These are phyloP conservation scores for Penicillium sp. DNA, from an alignment of 2,329 filamentous ascomycete species.

Conservation along the genomic window DNA sequence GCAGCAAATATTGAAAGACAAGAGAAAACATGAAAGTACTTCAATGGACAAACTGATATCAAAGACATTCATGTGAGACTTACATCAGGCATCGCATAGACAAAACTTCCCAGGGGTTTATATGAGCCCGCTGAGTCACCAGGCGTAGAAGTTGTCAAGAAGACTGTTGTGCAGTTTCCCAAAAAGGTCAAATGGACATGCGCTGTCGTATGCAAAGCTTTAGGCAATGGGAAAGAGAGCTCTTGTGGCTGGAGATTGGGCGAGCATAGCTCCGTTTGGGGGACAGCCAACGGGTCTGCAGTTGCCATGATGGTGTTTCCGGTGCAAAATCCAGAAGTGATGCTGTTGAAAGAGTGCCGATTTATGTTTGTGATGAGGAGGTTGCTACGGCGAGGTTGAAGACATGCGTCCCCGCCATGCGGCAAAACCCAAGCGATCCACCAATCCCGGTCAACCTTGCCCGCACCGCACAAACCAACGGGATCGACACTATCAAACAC, in stretches of 20 bases:
- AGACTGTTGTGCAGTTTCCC: conserved; percentile 55
- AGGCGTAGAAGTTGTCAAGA: conserved; percentile 56
- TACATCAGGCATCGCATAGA: conserved; percentile 92
- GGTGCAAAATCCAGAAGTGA: neutral
- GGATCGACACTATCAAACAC: neutral
- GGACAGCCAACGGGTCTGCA: conserved; percentile 8
- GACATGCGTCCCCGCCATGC: conserved; percentile 8
- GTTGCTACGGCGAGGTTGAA: conserved; percentile 5
- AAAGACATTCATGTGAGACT: conserved; percentile 20
- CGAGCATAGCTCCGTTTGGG: conserved; percentile 19
- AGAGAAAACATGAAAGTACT: neutral
- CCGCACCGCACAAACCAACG: conserved; percentile 12
- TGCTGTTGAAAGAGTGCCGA: neutral
- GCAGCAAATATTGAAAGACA: neutral
- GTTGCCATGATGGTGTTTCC: conserved; percentile 12
- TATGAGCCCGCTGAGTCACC: conserved; percentile 41
- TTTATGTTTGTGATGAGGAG: neutral
- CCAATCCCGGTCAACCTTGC: conserved; percentile 18
- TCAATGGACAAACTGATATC: neutral
- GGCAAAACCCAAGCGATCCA: conserved; percentile 16
- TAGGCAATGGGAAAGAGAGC: conserved; percentile 59
- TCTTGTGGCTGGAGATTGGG: conserved; percentile 49
- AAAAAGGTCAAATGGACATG: conserved; percentile 60
- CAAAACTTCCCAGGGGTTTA: conserved; percentile 77
- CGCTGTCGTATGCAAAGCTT: conserved; percentile 57